These are phyloP conservation scores for Lachnellula subtilissima DNA, from an alignment of 2,329 filamentous ascomycete genomes.

Conservation along the genomic window DNA sequence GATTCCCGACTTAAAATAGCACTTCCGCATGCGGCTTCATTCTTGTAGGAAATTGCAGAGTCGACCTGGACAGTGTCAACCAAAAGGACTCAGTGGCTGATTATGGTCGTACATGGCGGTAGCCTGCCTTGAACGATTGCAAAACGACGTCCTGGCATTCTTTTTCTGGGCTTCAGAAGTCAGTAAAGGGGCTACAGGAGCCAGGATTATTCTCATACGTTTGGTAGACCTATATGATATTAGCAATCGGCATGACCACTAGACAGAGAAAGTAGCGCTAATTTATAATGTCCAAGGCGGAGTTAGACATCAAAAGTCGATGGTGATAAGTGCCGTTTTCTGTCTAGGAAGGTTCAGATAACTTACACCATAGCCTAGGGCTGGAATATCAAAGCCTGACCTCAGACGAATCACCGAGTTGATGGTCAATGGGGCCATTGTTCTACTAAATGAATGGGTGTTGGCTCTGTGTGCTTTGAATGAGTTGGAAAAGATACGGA, in stretches of 20 bases:
- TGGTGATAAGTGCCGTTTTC: no score
- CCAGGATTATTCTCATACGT: constrained; percentile 28
- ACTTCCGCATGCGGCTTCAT: constrained; percentile 49
- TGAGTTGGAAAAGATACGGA: not conserved
- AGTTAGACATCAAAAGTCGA: no score
- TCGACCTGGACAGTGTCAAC: constrained; percentile 43
- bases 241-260: constrained; percentile 2
- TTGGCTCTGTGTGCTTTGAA: not conserved
- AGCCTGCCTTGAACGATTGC: constrained; percentile 52
- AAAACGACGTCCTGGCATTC: constrained; percentile 52
- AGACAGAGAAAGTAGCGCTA: no score
- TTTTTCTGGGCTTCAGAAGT: constrained; percentile 45
- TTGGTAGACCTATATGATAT: constrained; percentile 34
- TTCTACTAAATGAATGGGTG: constrained; percentile 7
- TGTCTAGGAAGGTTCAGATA: no score
- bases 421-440: constrained; percentile 41
- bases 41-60: constrained; percentile 52
- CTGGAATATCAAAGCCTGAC: constrained; percentile 57
- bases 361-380: constrained; percentile 54
- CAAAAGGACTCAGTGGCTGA: not conserved
- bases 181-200: constrained; percentile 38
- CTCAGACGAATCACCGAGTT: constrained; percentile 44
- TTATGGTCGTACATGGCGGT: constrained; percentile 45
- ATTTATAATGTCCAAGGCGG: no score
- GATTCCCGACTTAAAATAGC: constrained; percentile 48